Conservation (phyloP, 495 filamentous ascomycete species). For the Aspergillus cavernicola region DNA sequence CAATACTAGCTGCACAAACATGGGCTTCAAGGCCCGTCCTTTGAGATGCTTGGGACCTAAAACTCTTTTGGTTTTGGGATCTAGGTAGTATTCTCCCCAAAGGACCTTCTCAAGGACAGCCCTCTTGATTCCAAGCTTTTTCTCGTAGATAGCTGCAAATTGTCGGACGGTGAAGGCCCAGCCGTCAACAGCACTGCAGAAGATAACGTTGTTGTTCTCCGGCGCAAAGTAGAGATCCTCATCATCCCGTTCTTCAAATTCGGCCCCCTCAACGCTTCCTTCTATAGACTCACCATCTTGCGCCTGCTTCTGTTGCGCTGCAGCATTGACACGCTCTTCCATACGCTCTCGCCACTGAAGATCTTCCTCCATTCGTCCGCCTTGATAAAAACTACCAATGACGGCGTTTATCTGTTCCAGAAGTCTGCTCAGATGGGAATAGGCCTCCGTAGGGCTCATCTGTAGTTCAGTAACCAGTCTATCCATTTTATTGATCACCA, state of each 20-base stretch:
- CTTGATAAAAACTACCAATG: constrained; percentile 95
- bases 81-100: constrained; percentile 96
- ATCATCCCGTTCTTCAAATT: constrained; percentile 90
- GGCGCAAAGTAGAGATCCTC: constrained; percentile 98
- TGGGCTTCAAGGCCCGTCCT: constrained; percentile 83
- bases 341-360: constrained; percentile 92
- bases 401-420: constrained; percentile 97
- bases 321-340: constrained; percentile 70
- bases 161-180: constrained; percentile 97
- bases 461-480: constrained; percentile 87
- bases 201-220: constrained; percentile 98
- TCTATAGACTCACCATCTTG: constrained; percentile 50
- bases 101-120: constrained; percentile 88
- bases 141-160: constrained; percentile 91
- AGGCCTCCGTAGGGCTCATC: constrained; percentile 87
- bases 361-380: constrained; percentile 98
- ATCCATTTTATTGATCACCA: constrained; percentile 99
- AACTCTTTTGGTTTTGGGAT: constrained; percentile 95
- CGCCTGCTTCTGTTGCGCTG: constrained; percentile 38
- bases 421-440: constrained; percentile 82
- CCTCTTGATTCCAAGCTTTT: constrained; percentile 93
- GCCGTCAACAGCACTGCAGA: constrained; percentile 93
- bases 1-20: constrained; percentile 96
- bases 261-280: constrained; percentile 35
- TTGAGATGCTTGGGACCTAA: constrained; percentile 89